Base-by-base conservation (phyloP, 2,329 filamentous ascomycete species). In the Fusarium heterosporum region DNA sequence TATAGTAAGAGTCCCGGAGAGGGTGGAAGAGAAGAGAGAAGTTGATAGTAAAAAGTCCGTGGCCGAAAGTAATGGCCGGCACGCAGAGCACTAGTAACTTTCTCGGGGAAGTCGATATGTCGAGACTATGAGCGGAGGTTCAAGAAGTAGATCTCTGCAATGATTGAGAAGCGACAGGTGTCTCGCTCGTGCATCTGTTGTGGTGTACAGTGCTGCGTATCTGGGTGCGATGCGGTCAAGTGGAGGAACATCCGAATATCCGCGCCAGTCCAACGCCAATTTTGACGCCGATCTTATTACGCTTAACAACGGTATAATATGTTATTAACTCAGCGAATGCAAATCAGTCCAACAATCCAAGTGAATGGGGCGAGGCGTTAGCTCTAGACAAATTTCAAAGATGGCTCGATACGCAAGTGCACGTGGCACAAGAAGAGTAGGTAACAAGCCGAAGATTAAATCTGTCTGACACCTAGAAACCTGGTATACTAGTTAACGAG, bases 241-340 rank as follows among this genome's bases (percentile, higher is more conserved):
- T 55, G 56, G 48, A 53, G 52, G 39, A 40, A 47, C n/a, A n/a
- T n/a, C n/a, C n/a, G n/a, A n/a, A n/a, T 32, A 38, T 45, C 22
- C 46, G 32, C 47, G 43, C 42, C 48, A 53, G 50, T 57, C 38
- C 38, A 48, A 55, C 52, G 16, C 46, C 65, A 57, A 50, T 30
- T 45, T 39, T 28, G 30, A 54, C 39, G 42, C 51, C 41, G 48
- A 41, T 50, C 34, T 32, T 52, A 53, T 36, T 52, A 55, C 40
- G 26, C 30, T 47, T 47, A 28, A 32, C 26, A 45, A 53, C 26
- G 39, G 55, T 66, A n/a, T n/a, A n/a, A n/a, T n/a, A n/a, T n/a
- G n/a, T 12, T 55, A 41, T 58, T 41, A 26, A 39, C 42, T 60
- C 42, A 41, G 36, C 17, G 25, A 46, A 30, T 13, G 28, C 10